These are phyloP conservation scores for Candida tunisiensis DNA, from an alignment of 1,139 yeast genomes.

Conservation along the genomic window DNA sequence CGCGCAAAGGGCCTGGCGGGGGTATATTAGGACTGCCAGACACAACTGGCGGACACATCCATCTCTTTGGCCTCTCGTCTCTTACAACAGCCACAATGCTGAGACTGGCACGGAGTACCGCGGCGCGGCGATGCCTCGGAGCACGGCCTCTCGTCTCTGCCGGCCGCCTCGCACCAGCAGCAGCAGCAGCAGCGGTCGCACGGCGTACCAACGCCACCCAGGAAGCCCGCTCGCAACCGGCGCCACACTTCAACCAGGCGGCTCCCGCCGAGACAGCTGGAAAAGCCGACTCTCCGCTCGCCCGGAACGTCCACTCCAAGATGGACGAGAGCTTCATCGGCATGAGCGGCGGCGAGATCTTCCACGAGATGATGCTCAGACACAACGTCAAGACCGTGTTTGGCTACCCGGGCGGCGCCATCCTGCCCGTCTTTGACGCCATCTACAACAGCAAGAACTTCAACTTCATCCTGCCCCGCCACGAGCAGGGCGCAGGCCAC, in stretches of 20 bases:
- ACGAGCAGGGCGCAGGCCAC: conserved; percentile 99
- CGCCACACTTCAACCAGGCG: conserved; percentile 27
- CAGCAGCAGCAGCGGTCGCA: conserved; percentile 5
- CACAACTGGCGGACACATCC: too few species aligned
- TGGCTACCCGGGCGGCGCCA: conserved; percentile 98
- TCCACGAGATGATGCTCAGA: conserved; percentile 97
- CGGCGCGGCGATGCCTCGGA: too few species aligned
- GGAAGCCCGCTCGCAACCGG: conserved; percentile 28
- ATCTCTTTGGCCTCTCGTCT: too few species aligned
- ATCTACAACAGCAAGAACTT: conserved; percentile 82
- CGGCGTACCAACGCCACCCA: conserved; percentile 2
- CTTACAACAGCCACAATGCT: too few species aligned
- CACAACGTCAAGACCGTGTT: conserved; percentile 89
- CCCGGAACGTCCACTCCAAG: too few species aligned
- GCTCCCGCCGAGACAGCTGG: conserved; percentile 2
- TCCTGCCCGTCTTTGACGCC: conserved; percentile 93
- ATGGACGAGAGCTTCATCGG: conserved; percentile 88
- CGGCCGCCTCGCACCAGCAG: conserved; percentile 5
- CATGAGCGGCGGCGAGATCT: conserved; percentile 91
- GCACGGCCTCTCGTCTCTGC: too few species aligned
- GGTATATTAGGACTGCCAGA: too few species aligned
- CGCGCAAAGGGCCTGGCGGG: too few species aligned
- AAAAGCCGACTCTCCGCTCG: not conserved
- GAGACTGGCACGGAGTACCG: too few species aligned
- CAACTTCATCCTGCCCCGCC: conserved; percentile 84